Evolutionary conservation across 306 rosid species (phyloP).

Genomic region (Fragaria nilgerrensis): DNA sequence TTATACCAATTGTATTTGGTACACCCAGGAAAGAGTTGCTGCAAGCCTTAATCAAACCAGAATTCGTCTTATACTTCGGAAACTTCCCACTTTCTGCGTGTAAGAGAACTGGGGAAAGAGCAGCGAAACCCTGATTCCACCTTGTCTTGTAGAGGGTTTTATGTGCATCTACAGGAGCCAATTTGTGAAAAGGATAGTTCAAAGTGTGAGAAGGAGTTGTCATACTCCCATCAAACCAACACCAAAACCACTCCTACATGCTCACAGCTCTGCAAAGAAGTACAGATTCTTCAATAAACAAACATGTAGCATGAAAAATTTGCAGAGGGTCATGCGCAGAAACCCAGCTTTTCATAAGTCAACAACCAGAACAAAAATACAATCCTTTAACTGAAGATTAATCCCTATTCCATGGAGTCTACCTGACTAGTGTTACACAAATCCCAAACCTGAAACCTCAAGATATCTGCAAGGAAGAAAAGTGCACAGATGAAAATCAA

Average conservation of each 20-base stretch:
- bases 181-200: constrained; percentile 39
- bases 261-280: not conserved
- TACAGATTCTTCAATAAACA: not conserved
- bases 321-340: not conserved
- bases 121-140: constrained; percentile 39
- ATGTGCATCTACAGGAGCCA: constrained; percentile 34
- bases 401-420: not conserved
- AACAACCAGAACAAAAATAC: not conserved
- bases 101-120: not conserved
- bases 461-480: not conserved
- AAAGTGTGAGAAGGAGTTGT: constrained; percentile 38
- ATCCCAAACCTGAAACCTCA: not conserved
- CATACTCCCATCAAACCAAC: constrained; percentile 34
- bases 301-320: not conserved
- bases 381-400: not conserved
- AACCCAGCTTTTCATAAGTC: not conserved
- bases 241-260: not conserved
- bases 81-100: constrained; percentile 48
- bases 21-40: constrained; percentile 35
- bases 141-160: constrained; percentile 37
- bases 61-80: constrained; percentile 34
- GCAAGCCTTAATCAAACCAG: constrained; percentile 35
- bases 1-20: constrained; percentile 51
- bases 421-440: not conserved
- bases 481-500: not conserved